These are phyloP conservation scores for Claviceps sp. DNA, from an alignment of 2,329 filamentous ascomycete genomes.

Conservation along the genomic window DNA sequence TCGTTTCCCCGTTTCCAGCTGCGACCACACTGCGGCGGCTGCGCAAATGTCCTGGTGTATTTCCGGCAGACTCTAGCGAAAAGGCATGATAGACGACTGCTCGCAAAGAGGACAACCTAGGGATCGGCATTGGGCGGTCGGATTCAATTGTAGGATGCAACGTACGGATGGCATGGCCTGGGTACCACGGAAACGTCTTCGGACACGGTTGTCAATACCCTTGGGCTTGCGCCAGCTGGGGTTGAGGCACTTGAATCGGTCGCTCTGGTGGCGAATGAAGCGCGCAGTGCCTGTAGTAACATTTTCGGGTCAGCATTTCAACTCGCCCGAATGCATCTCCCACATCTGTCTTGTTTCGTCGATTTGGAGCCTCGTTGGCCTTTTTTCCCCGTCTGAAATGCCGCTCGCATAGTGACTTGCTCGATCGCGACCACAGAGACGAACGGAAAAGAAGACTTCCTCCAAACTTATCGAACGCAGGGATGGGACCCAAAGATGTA, in stretches of 20 bases:
- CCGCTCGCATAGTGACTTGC: not conserved
- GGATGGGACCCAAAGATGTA: not conserved
- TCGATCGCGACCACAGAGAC: not conserved
- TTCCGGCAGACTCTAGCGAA: not conserved
- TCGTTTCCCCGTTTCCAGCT: not conserved
- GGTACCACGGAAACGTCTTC: slow-evolving; percentile 93
- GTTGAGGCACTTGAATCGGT: slow-evolving; percentile 87
- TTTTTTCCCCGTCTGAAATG: not conserved
- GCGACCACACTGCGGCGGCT: too few species aligned
- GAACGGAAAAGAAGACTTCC: not conserved
- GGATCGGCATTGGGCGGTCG: not conserved
- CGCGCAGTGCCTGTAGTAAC: slow-evolving; percentile 60
- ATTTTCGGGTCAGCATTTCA: slow-evolving; percentile 27
- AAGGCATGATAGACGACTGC: not conserved
- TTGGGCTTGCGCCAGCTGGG: slow-evolving; percentile 97
- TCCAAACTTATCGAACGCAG: not conserved
- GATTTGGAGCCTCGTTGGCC: not conserved
- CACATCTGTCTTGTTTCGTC: not conserved
- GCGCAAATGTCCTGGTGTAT: not conserved
- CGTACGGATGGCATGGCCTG: slow-evolving; percentile 96
- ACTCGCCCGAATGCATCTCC: not conserved
- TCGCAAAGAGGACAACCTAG: not conserved
- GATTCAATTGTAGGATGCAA: slow-evolving; percentile 14
- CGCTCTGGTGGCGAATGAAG: slow-evolving; percentile 96
- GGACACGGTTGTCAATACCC: slow-evolving; percentile 98